phyloP scores from a whole-genome alignment of 768 basidiomycete species.

The Suillus discolor region DNA sequence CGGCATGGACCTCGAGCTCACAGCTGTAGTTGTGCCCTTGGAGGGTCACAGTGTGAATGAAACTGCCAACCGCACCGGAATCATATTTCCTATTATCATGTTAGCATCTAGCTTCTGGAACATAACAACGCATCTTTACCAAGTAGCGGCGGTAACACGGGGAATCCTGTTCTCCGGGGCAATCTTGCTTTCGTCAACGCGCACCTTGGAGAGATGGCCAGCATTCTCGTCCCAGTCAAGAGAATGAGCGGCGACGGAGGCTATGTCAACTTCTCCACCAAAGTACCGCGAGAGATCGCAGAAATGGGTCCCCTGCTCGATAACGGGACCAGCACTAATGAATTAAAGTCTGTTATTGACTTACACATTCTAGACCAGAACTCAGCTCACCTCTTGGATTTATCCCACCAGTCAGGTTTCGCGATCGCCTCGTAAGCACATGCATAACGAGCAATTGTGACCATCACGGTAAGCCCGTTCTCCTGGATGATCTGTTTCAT shows the following conservation, averaged over 20 bases:
- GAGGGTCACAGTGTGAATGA: constrained; percentile 88
- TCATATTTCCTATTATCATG: constrained; percentile 78
- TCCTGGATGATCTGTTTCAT: constrained; percentile 97
- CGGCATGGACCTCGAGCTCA: constrained; percentile 91
- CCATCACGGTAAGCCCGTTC: constrained; percentile 94
- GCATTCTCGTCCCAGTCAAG: constrained; percentile 92
- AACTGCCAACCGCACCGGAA: constrained; percentile 89
- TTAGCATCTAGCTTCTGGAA: neutral
- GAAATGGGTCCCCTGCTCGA: constrained; percentile 97
- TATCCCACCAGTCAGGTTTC: constrained; percentile 94
- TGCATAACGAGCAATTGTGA: constrained; percentile 93
- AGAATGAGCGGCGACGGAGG: constrained; percentile 79
- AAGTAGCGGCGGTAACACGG: constrained; percentile 89
- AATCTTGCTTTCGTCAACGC: constrained; percentile 84
- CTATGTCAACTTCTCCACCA: constrained; percentile 91
- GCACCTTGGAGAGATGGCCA: constrained; percentile 78
- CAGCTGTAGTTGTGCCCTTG: constrained; percentile 95
- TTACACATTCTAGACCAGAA: constrained; percentile 7
- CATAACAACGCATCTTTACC: constrained; percentile 46
- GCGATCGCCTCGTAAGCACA: constrained; percentile 81
- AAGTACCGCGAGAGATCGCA: constrained; percentile 97
- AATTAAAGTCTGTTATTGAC: constrained; percentile 7
- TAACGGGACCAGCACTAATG: constrained; percentile 70
- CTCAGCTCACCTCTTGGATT: constrained; percentile 66
- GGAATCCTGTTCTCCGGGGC: constrained; percentile 89